A percentile compares a stretch with the other conserved stretches of the same genome.
Evolutionary conservation across 106 monocot species (phyloP).

Genomic region (Apostasia ramifera): DNA sequence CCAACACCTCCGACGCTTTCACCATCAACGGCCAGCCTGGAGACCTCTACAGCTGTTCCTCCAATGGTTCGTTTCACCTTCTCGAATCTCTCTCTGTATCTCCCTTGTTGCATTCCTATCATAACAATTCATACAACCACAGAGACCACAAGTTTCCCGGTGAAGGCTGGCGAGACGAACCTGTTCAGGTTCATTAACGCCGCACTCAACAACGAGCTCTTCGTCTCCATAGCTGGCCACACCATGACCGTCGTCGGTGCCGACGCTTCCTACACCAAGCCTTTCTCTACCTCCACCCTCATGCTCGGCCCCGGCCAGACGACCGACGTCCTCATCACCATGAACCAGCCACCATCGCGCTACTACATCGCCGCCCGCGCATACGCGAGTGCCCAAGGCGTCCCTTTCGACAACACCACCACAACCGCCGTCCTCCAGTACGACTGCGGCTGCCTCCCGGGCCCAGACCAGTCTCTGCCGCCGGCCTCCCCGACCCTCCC

Average conservation of each 20-base stretch:
- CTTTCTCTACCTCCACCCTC: slow-evolving; percentile 34
- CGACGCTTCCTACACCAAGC: slow-evolving; percentile 52
- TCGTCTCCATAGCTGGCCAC: slow-evolving; percentile 49
- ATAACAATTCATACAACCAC: background rate
- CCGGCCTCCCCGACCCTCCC: slow-evolving; percentile 36
- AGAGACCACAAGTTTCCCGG: slow-evolving; percentile 38
- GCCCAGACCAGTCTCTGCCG: background rate
- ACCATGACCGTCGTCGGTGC: slow-evolving; percentile 51
- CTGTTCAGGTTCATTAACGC: slow-evolving; percentile 61
- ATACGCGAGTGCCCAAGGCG: slow-evolving; percentile 24
- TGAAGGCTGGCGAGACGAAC: slow-evolving; percentile 27
- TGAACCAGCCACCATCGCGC: slow-evolving; percentile 17
- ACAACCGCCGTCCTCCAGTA: slow-evolving; percentile 54
- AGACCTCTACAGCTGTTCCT: slow-evolving; percentile 15
- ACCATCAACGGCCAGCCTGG: slow-evolving; percentile 20
- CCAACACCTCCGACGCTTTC: slow-evolving; percentile 8
- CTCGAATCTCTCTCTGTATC: background rate
- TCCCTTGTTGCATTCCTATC: background rate
- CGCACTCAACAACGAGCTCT: slow-evolving; percentile 43
- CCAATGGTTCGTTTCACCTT: background rate
- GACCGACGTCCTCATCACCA: slow-evolving; percentile 45
- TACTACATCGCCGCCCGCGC: slow-evolving; percentile 62
- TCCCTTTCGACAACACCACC: slow-evolving; percentile 56
- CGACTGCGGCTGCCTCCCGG: slow-evolving; percentile 14
- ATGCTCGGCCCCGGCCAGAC: slow-evolving; percentile 67